Evolutionary conservation across 768 basidiomycete species (phyloP).

Genomic region (Xanthoconium purpureum): DNA sequence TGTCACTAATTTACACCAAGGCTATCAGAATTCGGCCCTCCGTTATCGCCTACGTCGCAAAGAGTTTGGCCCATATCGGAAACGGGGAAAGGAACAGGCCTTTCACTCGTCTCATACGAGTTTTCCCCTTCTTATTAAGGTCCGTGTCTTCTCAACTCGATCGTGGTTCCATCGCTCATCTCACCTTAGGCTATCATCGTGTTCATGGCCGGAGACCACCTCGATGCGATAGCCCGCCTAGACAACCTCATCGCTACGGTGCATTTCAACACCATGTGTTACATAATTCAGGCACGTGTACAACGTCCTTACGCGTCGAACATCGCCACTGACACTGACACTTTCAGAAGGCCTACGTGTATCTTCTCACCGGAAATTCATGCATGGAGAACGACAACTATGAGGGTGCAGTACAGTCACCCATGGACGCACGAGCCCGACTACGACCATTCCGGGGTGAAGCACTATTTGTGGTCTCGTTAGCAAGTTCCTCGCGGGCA

Average conservation of each 20-base stretch:
- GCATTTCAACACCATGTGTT: not conserved
- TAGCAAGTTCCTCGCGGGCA: not conserved
- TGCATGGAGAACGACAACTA: not conserved
- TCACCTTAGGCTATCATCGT: not conserved
- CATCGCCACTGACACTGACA: not conserved
- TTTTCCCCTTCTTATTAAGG: not conserved
- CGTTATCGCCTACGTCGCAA: not conserved
- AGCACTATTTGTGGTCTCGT: not conserved
- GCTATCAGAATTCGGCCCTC: not conserved
- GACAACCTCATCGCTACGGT: not conserved
- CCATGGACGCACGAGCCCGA: not conserved
- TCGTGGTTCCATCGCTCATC: no score
- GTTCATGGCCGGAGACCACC: not conserved
- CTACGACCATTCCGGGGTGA: not conserved
- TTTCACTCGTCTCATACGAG: not conserved
- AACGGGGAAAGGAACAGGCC: not conserved
- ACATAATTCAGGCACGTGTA: not conserved
- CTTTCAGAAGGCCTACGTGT: not conserved
- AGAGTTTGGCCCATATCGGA: not conserved
- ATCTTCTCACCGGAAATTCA: not conserved
- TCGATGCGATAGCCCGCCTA: not conserved
- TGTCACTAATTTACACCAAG: not conserved
- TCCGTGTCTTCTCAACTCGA: no score
- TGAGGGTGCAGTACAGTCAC: not conserved
- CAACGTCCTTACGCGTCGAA: no score